phyloP scores from a whole-genome alignment of 768 basidiomycete species.

The Russula olivacea region DNA sequence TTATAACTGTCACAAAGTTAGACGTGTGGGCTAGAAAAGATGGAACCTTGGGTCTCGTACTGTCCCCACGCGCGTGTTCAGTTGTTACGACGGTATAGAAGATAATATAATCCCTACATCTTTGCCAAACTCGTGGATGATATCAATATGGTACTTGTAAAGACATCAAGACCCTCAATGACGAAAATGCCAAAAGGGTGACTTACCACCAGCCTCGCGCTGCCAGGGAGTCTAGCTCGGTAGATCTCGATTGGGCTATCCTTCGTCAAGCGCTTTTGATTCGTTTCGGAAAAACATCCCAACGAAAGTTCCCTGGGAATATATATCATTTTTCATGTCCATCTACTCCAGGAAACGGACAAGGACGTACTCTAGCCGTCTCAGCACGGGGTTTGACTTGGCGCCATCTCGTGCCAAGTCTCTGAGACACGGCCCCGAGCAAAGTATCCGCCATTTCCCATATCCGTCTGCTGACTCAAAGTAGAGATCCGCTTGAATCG shows the following conservation, averaged over 20 bases:
- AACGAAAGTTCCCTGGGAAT: conserved; percentile 16
- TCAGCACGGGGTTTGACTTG: background rate
- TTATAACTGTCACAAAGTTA: conserved; percentile 1
- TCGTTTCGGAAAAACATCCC: conserved; percentile 18
- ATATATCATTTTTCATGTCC: background rate
- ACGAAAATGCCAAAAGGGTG: no score
- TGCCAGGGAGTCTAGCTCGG: conserved; percentile 20
- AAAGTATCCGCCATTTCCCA: conserved; percentile 16
- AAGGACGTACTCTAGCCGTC: conserved; percentile 9
- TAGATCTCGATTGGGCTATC: conserved; percentile 20
- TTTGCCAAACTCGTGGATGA: conserved; percentile 15
- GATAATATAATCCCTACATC: conserved; percentile 8
- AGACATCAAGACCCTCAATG: background rate
- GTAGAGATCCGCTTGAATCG: conserved; percentile 18
- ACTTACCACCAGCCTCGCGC: conserved; percentile 17
- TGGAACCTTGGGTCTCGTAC: conserved; percentile 18
- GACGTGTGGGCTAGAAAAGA: background rate
- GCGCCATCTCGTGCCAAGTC: background rate
- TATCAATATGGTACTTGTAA: conserved; percentile 21
- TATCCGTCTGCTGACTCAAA: conserved; percentile 2
- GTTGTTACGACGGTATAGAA: background rate
- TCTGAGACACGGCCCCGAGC: background rate
- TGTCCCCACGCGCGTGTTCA: background rate
- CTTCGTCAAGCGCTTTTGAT: conserved; percentile 15
- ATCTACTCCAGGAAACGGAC: background rate